Percentiles rank a stretch among this genome's conserved stretches.
phyloP scores from a whole-genome alignment of 768 basidiomycete genomes.

The Lentinula boryana region DNA sequence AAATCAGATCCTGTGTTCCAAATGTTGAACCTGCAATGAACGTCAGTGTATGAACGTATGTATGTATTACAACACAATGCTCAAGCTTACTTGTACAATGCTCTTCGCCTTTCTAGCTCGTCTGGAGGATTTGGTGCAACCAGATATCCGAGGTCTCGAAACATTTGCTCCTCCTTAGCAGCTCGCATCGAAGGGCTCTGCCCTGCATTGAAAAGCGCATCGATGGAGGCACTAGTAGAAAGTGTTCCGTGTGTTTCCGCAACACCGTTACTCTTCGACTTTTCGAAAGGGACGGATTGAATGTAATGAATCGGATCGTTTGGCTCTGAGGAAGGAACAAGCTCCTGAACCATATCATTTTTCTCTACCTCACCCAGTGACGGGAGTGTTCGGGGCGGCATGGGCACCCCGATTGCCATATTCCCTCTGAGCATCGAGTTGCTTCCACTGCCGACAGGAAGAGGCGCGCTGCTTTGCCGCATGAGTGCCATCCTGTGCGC shows the following conservation, averaged over 20 bases:
- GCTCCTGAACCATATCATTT: not conserved
- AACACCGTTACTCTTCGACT: not conserved
- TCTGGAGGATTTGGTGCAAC: constrained; percentile 80
- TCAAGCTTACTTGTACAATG: constrained; percentile 69
- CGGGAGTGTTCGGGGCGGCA: not conserved
- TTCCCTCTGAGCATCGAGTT: not conserved
- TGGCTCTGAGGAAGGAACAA: not conserved
- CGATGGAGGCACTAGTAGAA: not conserved
- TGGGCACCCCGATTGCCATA: not conserved
- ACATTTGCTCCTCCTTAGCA: constrained; percentile 66
- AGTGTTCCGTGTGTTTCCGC: not conserved
- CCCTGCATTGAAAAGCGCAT: not conserved
- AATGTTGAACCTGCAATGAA: constrained; percentile 67
- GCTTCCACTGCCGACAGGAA: constrained; percentile 21
- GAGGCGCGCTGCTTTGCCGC: constrained; percentile 43
- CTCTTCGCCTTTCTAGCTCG: constrained; percentile 75
- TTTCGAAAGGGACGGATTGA: not conserved
- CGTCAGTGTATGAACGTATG: not conserved
- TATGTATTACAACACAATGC: not conserved
- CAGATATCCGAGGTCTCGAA: constrained; percentile 59
- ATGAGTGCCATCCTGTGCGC: constrained; percentile 35
- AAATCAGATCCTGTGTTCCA: constrained; percentile 81
- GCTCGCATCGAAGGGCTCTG: constrained; percentile 31
- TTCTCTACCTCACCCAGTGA: constrained; percentile 5
- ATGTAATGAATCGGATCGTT: not conserved